Base-by-base conservation (phyloP, 163 green algal species). In the Trebouxiophyceae sp. region DNA sequence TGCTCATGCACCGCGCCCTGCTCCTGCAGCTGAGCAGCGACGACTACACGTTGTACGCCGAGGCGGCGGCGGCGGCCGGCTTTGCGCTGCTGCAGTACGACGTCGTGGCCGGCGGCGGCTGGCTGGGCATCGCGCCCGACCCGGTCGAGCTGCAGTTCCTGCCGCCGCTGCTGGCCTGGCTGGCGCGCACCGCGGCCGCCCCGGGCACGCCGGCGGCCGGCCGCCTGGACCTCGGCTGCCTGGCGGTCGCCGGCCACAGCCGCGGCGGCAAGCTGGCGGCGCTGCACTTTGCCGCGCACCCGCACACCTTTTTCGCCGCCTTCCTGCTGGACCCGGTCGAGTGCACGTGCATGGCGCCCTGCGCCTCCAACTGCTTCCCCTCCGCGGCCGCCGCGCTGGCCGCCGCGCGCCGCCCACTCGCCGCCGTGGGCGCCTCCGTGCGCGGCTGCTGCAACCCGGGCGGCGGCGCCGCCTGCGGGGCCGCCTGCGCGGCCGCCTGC, bases 251-350 rank as follows among this genome's bases (percentile, higher is more conserved):
- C 34, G 82, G 82, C 0, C 81, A 89, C 70, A 85, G 74, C 72
- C 57, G 81, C 5, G 82, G 82, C 47, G 82, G 77, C 46, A 85
- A 87, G 65, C 59, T 89, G 27, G 81, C 82, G 23, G 65, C 69
- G 2, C 62, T 88, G 19, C 62, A 76, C 2, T 80, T 70, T 47
- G 68, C 73, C 22, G n/a, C 23, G n/a, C 7, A 16, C 4, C 33
- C 50, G n/a, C 23, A 24, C 2, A 64, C 26, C 23, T 31, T 45
- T 30, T 64, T 55, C 30, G 33, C 31, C 5, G 58, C 31, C 31
- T 64, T 64, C 30, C 58, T 64, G 19, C 23, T 64, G 20, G 58
- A 64, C 30, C 58, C 58, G 5, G 58, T 54, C 5, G 58, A 64
- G 30, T 39, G 12, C 58, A 29, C 33, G 2, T 64, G 58, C 58